Evolutionary conservation across 2,329 filamentous ascomycete species (phyloP).

Genomic region (Fusarium mexicanum): DNA sequence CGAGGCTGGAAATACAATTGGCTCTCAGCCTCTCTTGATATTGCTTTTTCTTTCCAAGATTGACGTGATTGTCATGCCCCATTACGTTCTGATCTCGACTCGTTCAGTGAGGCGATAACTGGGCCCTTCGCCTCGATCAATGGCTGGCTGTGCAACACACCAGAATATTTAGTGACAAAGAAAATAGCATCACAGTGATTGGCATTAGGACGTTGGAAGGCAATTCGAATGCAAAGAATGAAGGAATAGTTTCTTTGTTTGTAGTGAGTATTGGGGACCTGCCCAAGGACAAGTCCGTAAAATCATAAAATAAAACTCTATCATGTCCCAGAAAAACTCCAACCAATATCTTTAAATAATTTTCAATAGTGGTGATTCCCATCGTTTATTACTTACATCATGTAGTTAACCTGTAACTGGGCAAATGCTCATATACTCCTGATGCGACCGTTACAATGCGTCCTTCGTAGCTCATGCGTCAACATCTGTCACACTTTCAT

Average conservation of each 20-base stretch:
- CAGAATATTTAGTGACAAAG: neutral
- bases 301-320: slow-evolving; percentile 23
- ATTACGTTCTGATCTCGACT: slow-evolving; percentile 12
- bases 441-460: slow-evolving; percentile 17
- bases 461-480: slow-evolving; percentile 3
- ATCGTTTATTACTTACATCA: slow-evolving; percentile 27
- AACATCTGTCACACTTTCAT: slow-evolving; percentile 11
- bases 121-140: slow-evolving; percentile 22
- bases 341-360: slow-evolving; percentile 27
- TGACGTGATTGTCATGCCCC: slow-evolving; percentile 14
- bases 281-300: slow-evolving; percentile 3
- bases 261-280: slow-evolving; percentile 2
- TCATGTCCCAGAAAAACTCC: slow-evolving; percentile 21
- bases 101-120: slow-evolving; percentile 32
- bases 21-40: neutral
- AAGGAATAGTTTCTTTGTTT: neutral
- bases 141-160: slow-evolving; percentile 16
- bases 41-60: slow-evolving; percentile 1
- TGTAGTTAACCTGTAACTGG: neutral
- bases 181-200: neutral
- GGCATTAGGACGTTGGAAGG: neutral
- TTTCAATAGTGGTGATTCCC: slow-evolving; percentile 24
- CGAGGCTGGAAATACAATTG: slow-evolving; percentile 20
- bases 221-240: too few species aligned
- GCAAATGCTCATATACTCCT: slow-evolving; percentile 21